Base-by-base conservation (phyloP, 2,329 filamentous ascomycete genomes). In the Xylaria sp. region DNA sequence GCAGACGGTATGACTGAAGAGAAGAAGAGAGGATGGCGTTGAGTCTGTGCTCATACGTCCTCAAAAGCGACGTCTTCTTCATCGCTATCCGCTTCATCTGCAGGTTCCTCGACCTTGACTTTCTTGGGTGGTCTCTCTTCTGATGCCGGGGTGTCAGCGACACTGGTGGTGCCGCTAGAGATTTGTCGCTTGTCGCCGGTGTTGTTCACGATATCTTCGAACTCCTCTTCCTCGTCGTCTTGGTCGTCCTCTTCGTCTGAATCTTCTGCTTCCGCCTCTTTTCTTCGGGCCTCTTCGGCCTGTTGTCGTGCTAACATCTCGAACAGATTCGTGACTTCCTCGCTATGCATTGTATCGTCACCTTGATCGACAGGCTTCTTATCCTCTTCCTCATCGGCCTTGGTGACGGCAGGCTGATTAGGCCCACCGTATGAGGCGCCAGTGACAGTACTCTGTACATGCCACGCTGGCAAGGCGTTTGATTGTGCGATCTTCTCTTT, bases 391-490 rank as follows among this genome's bases (percentile, higher is more conserved):
- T 80, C 78, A 28, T 81, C 79, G 62, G 75, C 71, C 46, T 80
- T 80, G 25, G 78, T 73, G 21, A 75, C 68, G 63, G 72, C 55
- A 64, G 71, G 52, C 72, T 70, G 49, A 64, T 77, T 40, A 37
- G 59, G 64, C 64, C 72, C 71, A 3, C 58, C 76, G 74, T 86
- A 90, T n/a, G 85, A 84, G 61, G 87, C 83, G 53, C 87, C 86
- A 4, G 83, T 87, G 50, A 92, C 84, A 1, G 89, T 92, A 65
- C 88, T 90, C 60, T 89, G 85, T 0, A 87, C 86, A 78, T 92
- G 90, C 88, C 90, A 92, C 8, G 83, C 78, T 2, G 90, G 90
- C 63, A 92, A 77, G 7, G 86, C 87, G 72, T 92, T 92, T 72
- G 91, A 87, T 68, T 82, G 80, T 1, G 87, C 86, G 65, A 88